Percentiles rank a stretch among this genome's conserved stretches.
phyloP scores from a whole-genome alignment of 495 filamentous ascomycete species.

The Pyrenula aspistea region DNA sequence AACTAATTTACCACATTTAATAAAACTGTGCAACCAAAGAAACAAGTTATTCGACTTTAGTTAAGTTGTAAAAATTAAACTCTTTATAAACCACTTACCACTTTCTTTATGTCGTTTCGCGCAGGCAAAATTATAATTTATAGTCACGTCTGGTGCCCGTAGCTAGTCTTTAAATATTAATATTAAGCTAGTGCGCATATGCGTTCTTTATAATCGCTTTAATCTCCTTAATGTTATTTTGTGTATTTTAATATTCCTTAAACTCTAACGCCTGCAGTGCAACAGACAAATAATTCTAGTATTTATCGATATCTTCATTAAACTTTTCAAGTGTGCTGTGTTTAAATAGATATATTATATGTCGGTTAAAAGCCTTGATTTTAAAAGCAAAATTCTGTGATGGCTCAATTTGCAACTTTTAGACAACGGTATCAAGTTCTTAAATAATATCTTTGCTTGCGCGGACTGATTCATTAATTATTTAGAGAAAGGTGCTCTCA shows the following conservation, averaged over 20 bases:
- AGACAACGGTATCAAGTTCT: slow-evolving; percentile 16
- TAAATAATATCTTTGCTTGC: slow-evolving; percentile 15
- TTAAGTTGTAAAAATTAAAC: slow-evolving; percentile 16
- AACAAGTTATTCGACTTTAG: slow-evolving; percentile 19
- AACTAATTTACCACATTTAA: slow-evolving; percentile 30
- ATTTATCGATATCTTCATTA: slow-evolving; percentile 18
- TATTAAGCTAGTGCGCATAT: no score
- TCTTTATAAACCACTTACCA: slow-evolving; percentile 21
- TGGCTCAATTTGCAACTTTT: slow-evolving; percentile 9
- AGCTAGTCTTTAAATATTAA: slow-evolving; percentile 19
- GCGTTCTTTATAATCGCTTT: no score
- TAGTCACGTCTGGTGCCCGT: slow-evolving; percentile 14
- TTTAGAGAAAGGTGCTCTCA: slow-evolving; percentile 10
- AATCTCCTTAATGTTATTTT: slow-evolving; percentile 9
- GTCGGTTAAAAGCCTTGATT: slow-evolving; percentile 8
- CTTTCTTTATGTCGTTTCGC: slow-evolving; percentile 14
- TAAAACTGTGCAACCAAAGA: slow-evolving; percentile 26
- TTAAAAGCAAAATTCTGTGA: slow-evolving; percentile 3
- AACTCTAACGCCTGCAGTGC: slow-evolving; percentile 18
- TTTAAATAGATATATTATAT: slow-evolving; percentile 19
- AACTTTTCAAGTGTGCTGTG: slow-evolving; percentile 21
- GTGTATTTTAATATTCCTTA: slow-evolving; percentile 6
- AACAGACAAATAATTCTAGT: slow-evolving; percentile 13
- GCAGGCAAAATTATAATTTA: slow-evolving; percentile 16
- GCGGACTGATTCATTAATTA: slow-evolving; percentile 9